These are phyloP conservation scores for Pleurotus cornucopiae DNA, from an alignment of 768 basidiomycete genomes.

Conservation along the genomic window DNA sequence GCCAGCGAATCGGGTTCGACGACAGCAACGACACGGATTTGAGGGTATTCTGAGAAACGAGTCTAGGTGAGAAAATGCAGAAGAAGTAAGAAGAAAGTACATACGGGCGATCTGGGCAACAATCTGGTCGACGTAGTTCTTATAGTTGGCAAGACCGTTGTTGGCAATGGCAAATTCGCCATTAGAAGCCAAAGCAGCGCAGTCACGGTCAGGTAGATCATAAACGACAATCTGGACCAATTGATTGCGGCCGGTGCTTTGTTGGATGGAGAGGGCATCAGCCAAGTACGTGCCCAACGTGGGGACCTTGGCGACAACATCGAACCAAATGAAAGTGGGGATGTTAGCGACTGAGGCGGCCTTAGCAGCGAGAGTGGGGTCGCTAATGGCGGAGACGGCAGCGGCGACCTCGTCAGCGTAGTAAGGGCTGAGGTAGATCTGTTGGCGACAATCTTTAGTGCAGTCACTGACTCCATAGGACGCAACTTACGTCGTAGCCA, in stretches of 20 bases:
- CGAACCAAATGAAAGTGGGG: slow-evolving; percentile 63
- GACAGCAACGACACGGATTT: slow-evolving; percentile 59
- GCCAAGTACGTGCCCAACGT: slow-evolving; percentile 54
- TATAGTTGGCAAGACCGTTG: slow-evolving; percentile 51
- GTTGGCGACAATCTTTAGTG: neutral
- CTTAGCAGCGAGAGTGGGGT: slow-evolving; percentile 44
- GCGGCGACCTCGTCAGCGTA: slow-evolving; percentile 52
- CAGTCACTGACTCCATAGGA: neutral
- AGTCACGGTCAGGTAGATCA: slow-evolving; percentile 67
- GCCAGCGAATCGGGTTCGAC: slow-evolving; percentile 66
- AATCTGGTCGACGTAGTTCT: slow-evolving; percentile 57
- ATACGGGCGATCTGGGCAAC: slow-evolving; percentile 44
- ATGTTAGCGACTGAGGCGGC: slow-evolving; percentile 49
- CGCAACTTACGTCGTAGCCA: slow-evolving; percentile 36
- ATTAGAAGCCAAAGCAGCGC: slow-evolving; percentile 60
- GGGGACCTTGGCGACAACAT: slow-evolving; percentile 50
- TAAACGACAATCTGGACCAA: slow-evolving; percentile 52
- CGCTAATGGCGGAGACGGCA: slow-evolving; percentile 47
- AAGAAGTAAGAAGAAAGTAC: neutral
- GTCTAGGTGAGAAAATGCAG: neutral
- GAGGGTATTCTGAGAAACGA: slow-evolving; percentile 40
- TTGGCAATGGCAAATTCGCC: slow-evolving; percentile 61
- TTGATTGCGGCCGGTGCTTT: slow-evolving; percentile 42
- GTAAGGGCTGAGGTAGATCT: slow-evolving; percentile 52
- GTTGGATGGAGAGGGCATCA: slow-evolving; percentile 40